Evolutionary conservation across 2,329 filamentous ascomycete genomes (phyloP).

Genomic region (Colletotrichum coccodes): DNA sequence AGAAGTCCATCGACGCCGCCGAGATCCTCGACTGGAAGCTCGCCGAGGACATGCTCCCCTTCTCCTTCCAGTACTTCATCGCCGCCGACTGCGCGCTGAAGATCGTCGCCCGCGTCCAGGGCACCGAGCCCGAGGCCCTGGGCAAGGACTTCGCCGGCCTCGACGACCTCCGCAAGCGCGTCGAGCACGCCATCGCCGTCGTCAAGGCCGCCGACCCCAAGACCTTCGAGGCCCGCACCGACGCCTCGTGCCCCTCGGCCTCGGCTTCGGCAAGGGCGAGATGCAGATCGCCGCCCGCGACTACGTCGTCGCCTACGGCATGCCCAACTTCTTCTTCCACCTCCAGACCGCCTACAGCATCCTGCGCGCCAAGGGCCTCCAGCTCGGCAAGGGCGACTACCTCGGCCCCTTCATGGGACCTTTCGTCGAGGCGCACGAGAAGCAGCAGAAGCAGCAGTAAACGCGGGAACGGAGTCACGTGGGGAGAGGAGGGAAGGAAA

Average conservation of each 20-base stretch:
- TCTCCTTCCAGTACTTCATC: constrained; percentile 52
- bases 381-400: constrained; percentile 67
- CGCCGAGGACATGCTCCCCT: constrained; percentile 53
- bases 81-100: constrained; percentile 43
- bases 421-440: constrained; percentile 21
- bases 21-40: constrained; percentile 36
- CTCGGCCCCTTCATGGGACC: constrained; percentile 39
- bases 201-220: constrained; percentile 42
- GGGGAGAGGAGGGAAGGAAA: constrained; percentile 16
- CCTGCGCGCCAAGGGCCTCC: constrained; percentile 65
- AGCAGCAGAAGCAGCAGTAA: constrained; percentile 21
- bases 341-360: constrained; percentile 65
- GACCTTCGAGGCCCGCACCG: constrained; percentile 36
- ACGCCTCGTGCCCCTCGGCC: constrained; percentile 38
- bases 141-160: constrained; percentile 43
- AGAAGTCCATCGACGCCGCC: constrained; percentile 20
- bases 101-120: constrained; percentile 46
- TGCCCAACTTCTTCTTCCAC: constrained; percentile 73
- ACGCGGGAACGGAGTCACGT: background rate
- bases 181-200: constrained; percentile 40
- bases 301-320: constrained; percentile 54
- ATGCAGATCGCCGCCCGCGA: constrained; percentile 42
- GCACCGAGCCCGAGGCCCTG: constrained; percentile 39
- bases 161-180: constrained; percentile 46
- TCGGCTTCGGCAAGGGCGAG: constrained; percentile 37